Evolutionary conservation across 1,284 basidiomycete species (phyloP).

Genomic region (Microbotryum intermedium): DNA sequence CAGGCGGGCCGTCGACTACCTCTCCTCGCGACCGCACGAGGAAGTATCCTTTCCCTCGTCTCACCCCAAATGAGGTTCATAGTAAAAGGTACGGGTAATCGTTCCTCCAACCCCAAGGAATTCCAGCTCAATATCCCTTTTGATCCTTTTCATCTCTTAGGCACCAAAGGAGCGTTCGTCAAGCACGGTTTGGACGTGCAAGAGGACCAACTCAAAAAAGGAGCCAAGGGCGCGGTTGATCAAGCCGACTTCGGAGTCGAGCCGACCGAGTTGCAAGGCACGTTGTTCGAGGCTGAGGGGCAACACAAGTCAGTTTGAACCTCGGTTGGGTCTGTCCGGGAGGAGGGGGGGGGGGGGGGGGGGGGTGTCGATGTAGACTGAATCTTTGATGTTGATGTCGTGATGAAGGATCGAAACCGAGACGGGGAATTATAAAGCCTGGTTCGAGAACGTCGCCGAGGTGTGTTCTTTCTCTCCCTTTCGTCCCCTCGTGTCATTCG

Average conservation of each 20-base stretch:
- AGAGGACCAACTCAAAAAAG: conserved; percentile 49
- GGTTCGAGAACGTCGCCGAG: conserved; percentile 32
- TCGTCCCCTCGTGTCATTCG: neutral
- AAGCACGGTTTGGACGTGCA: conserved; percentile 73
- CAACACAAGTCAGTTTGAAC: neutral
- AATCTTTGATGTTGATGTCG: too few relatives aligned
- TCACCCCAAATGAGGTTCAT: conserved; percentile 58
- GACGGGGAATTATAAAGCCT: conserved; percentile 7
- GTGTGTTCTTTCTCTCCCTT: neutral
- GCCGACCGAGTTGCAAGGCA: conserved; percentile 41
- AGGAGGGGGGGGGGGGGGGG: neutral
- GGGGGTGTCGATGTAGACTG: neutral
- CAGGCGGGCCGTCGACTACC: conserved; percentile 45
- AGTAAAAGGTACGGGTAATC: conserved; percentile 46
- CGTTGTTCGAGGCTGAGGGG: conserved; percentile 16
- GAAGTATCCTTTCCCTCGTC: conserved; percentile 58
- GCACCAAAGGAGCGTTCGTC: conserved; percentile 59
- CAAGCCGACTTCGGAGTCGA: conserved; percentile 50
- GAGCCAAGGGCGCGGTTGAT: conserved; percentile 37
- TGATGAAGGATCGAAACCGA: conserved; percentile 3
- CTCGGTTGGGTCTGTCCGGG: neutral
- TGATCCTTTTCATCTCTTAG: conserved; percentile 32
- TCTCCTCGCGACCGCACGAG: conserved; percentile 59
- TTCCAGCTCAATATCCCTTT: too few relatives aligned
- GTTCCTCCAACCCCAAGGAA: conserved; percentile 28